Base-by-base conservation (phyloP, 176 grass and related monocot genomes). In the Zea luxurians region DNA sequence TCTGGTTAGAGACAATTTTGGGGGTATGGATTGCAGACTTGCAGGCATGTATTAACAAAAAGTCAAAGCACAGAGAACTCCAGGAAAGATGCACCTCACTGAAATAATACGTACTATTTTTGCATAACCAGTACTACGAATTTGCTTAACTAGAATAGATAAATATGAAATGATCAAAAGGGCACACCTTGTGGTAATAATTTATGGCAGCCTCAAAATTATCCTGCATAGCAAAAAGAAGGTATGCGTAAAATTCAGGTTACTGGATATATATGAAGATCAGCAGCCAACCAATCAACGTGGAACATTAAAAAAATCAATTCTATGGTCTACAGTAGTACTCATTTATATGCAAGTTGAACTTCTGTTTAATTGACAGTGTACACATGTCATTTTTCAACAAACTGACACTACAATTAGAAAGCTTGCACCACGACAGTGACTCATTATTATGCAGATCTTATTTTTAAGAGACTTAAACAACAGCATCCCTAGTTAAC, bases 161-260 rank as follows among this genome's bases (percentile, higher is more conserved):
- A 70, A 34, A 50, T 37, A 73, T 63, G 3, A 70, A 62, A 82
- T 71, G 27, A 7, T 47, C 13, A 47, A 36, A 78, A 69, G 37
- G 70, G 65, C 77, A 85, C 61, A 98, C 96, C 89, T 98, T 93
- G 62, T 94, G 96, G 83, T 98, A 98, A 77, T 98, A 92, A 55
- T 88, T 83, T 86, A 95, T 90, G 52, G 92, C 89, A 61, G 79
- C 82, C 83, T 98, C 96, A 20, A 82, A 97, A 70, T 94, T 86
- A 88, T 92, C 95, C 95, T 97, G 68, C 47, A 75, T 71, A 80
- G 57, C 41, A 17, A 88, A 88, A 87, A 45, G 37, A 82, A 65
- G 37, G 27, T 42, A 78, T 44, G 38, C 38, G 4, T 40, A 40
- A 40, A 40, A 40, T 18, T 62, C 44, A 64, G 10, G 73, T 71